Evolutionary conservation across 495 filamentous ascomycete species (phyloP).

Genomic region (Aspergillus nidulans): DNA sequence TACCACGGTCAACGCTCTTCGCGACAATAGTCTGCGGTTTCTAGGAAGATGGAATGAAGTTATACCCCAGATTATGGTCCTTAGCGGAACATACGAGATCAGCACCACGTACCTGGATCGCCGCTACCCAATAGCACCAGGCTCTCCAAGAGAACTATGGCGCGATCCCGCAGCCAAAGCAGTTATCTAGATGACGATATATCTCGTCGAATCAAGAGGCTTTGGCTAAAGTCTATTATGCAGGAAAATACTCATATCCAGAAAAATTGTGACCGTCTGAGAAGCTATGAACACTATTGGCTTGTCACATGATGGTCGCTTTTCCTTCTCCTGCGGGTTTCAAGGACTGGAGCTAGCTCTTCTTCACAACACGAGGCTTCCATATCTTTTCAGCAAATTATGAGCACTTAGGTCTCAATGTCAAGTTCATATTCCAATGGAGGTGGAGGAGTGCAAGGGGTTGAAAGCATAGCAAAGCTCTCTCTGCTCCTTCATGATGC

Average conservation of each 20-base stretch:
- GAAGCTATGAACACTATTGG: no score
- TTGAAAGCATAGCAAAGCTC: conserved; percentile 3
- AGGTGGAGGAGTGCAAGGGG: not conserved
- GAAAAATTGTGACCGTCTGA: not conserved
- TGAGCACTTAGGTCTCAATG: not conserved
- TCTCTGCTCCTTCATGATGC: conserved; percentile 4
- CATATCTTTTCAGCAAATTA: not conserved
- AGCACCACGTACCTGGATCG: not conserved
- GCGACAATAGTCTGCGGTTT: not conserved
- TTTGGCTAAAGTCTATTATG: not conserved
- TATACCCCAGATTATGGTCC: not conserved
- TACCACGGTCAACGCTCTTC: not conserved
- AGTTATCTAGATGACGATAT: not conserved
- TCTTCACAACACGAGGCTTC: not conserved
- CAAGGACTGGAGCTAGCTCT: not conserved
- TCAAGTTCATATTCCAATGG: not conserved
- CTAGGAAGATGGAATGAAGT: not conserved
- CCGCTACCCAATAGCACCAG: not conserved
- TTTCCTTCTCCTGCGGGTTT: not conserved
- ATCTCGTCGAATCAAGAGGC: not conserved
- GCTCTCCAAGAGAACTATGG: not conserved
- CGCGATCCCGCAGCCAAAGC: conserved; percentile 1
- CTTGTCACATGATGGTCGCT: conserved; percentile 6
- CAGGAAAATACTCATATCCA: no score
- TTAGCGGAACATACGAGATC: not conserved